Base-by-base conservation (phyloP, 352 stramenopile species). In the Blastocystis sp. region DNA sequence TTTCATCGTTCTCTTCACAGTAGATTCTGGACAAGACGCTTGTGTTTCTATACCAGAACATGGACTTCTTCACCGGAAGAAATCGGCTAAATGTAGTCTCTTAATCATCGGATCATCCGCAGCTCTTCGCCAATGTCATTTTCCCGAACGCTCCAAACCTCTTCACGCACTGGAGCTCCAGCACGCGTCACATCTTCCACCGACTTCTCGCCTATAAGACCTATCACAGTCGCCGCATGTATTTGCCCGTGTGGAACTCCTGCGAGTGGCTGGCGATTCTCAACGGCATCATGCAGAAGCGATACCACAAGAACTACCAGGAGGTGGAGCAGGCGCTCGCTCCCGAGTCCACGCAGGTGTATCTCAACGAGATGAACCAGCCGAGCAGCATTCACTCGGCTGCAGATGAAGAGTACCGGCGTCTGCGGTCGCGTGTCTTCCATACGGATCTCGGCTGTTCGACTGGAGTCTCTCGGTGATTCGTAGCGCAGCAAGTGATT, bases 1-100 rank as follows among this genome's bases (percentile, higher is more conserved):
- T 27, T 49, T 42, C 14, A 14, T 42, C 24, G 0, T 44, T 14
- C 0, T 42, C 7, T 65, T 42, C 27, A 40, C 16, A 8, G n/a
- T 51, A 81, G 69, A 81, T 81, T 27, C n/a, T 81, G 34, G 46
- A 81, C 27, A 81, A 81, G 40, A 81, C 69, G 27, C 69, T 81
- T 32, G 44, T 63, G 4, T n/a, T 81, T 14, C 48, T 81, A 29
- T 81, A 81, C 3, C 16, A 54, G 21, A 81, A 81, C 29, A 81
- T 81, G 44, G 69, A 81, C 24, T 81, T 81, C 51, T 81, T 81
- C 53, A 44, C 32, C 18, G 69, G 69, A 21, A 44, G 63, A 14
- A 24, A 3, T n/a, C 46, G 69, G 11, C 36, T 64, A 44, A 14
- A 64, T 29, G 69, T 81, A 46, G 7, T 9, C 21, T 46, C 42